Percentiles rank a stretch among this genome's conserved stretches.
Conservation (phyloP, 2,329 filamentous ascomycete species). For the Neocucurbitaria cava region DNA sequence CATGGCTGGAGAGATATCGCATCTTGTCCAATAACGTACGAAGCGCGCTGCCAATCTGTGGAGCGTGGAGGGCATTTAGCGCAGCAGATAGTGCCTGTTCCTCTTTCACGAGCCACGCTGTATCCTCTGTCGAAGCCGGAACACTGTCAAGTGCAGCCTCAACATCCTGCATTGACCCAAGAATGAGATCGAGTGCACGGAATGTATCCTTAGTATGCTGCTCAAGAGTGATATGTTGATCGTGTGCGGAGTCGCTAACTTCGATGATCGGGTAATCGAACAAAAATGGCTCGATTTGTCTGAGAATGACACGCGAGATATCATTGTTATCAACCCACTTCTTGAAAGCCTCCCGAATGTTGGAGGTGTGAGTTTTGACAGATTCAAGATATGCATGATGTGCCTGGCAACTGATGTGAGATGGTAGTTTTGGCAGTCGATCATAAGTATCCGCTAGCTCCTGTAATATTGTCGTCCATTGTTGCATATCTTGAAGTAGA, state of each 20-base stretch:
- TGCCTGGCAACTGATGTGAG: slow-evolving; percentile 31
- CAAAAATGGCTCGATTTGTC: slow-evolving; percentile 72
- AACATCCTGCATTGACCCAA: slow-evolving; percentile 80
- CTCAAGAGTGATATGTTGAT: slow-evolving; percentile 30
- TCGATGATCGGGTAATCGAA: slow-evolving; percentile 25
- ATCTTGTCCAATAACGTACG: slow-evolving; percentile 55
- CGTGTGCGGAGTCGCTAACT: not conserved
- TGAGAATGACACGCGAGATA: slow-evolving; percentile 50
- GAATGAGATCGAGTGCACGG: slow-evolving; percentile 73
- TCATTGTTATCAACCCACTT: slow-evolving; percentile 30
- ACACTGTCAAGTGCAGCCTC: slow-evolving; percentile 63
- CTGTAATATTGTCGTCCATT: slow-evolving; percentile 28
- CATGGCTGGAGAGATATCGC: slow-evolving; percentile 50
- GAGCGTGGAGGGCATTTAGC: slow-evolving; percentile 66
- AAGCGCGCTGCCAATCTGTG: slow-evolving; percentile 60
- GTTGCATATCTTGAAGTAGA: slow-evolving; percentile 31
- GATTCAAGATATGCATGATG: slow-evolving; percentile 21
- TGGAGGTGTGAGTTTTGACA: slow-evolving; percentile 16
- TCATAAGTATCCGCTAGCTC: slow-evolving; percentile 23
- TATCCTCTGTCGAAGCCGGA: slow-evolving; percentile 66
- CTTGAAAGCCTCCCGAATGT: slow-evolving; percentile 24
- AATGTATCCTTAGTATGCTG: slow-evolving; percentile 67
- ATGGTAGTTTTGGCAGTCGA: slow-evolving; percentile 33
- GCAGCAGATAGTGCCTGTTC: slow-evolving; percentile 47
- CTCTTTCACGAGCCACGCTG: slow-evolving; percentile 67